Conservation (phyloP, 75 land plant genomes). For the Selaginella moellendorffii region DNA sequence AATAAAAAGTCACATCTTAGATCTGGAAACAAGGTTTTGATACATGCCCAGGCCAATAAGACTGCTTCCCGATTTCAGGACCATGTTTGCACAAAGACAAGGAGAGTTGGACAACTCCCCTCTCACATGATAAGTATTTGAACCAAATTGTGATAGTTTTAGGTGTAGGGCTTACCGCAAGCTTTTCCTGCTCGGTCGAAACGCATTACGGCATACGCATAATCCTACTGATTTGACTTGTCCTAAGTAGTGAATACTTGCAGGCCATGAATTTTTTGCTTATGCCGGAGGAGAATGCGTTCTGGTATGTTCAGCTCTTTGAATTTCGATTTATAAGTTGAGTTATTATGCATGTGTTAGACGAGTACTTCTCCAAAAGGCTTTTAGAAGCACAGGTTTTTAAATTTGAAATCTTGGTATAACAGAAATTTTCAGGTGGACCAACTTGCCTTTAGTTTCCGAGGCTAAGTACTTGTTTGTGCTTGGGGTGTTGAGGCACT, state of each 20-base stretch:
- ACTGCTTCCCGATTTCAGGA: no score
- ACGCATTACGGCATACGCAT: constrained; percentile 97
- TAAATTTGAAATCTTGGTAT: no score
- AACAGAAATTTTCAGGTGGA: constrained; percentile 36
- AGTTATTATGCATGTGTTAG: constrained; percentile 19
- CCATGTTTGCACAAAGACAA: constrained; percentile 71
- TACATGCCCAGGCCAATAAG: no score
- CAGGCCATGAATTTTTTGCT: constrained; percentile 97
- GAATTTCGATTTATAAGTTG: neutral
- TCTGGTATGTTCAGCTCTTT: constrained; percentile 64
- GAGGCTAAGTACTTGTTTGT: no score
- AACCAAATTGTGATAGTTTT: constrained; percentile 86
- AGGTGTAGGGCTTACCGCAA: constrained; percentile 75
- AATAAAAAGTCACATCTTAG: no score
- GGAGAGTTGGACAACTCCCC: constrained; percentile 43
- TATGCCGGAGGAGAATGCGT: constrained; percentile 96
- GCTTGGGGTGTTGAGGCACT: neutral
- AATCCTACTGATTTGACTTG: constrained; percentile 96
- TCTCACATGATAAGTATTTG: constrained; percentile 67
- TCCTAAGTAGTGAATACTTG: constrained; percentile 55
- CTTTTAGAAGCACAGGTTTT: constrained; percentile 82
- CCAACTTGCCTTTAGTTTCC: constrained; percentile 66
- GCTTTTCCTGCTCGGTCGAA: constrained; percentile 98
- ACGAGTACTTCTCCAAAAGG: constrained; percentile 82
- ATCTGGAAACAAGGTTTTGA: no score